Evolutionary conservation across 768 basidiomycete genomes (phyloP), one percentile per base, ranked within the genome.

Genomic region (Rhodotorula sphaerocarpa): DNA sequence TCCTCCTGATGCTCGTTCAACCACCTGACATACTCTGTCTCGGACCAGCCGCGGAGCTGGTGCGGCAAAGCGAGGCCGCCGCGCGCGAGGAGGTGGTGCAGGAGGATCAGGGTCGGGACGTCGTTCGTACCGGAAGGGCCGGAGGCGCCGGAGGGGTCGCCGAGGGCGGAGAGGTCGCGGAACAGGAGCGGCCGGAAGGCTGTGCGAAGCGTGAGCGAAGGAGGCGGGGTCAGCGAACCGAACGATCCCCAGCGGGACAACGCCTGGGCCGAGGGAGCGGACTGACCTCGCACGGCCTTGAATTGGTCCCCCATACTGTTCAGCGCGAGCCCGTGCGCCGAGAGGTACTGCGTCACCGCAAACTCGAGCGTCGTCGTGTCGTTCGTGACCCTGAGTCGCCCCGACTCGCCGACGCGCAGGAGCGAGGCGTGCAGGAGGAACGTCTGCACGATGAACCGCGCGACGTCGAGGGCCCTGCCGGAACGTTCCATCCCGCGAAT

Each of bases 351-450:
- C 70, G 84, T 86, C 57, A 99, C 74, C 0, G 88, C 84, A 74
- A 97, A 95, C 77, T 99, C 95, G 63, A 97, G 80, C 74, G 90
- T 88, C 1, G 92, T 87, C 90, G 96, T 93, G 75, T 99, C 93
- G 50, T 84, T 87, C 60, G 90, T 89, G 66, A 97, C 79, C 76
- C 93, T 91, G 30, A 99, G 81, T 74, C 95, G 96, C 20, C 92
- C 91, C 61, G 82, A 82, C 77, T 99, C 95, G 9, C 90, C 86
- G 7, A 97, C 79, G 0, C 92, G 92, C 70, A 84, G 84, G 59
- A 97, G 90, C 30, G 90, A 93, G n/a, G 87, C 85, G 71, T 99
- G 92, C 42, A 96, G 75, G 15, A 99, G 83, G 75, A 96, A 99
- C 5, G 83, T 86, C 66, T 82, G 82, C 50, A 96, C 85, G 41